Evolutionary conservation across 495 filamentous ascomycete genomes (phyloP).

Genomic region (Astrothelium macrocarpum): DNA sequence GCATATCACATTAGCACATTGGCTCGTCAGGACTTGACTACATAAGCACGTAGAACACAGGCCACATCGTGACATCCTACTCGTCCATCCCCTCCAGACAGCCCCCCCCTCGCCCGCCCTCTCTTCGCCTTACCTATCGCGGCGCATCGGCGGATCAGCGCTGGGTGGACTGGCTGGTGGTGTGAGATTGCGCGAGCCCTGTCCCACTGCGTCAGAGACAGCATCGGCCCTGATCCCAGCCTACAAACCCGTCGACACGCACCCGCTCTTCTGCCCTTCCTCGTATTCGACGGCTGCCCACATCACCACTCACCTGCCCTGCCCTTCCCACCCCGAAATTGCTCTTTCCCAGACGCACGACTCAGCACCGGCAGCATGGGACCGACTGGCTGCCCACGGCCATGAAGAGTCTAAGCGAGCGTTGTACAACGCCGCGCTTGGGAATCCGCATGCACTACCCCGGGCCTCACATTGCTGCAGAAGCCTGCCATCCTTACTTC

Average conservation of each 20-base stretch:
- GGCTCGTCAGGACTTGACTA: background rate
- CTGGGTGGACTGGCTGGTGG: background rate
- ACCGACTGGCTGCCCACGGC: constrained; percentile 6
- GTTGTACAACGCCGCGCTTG: constrained; percentile 13
- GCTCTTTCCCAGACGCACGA: background rate
- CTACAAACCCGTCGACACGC: background rate
- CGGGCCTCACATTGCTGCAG: background rate
- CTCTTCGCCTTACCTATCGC: background rate
- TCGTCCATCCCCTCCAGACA: background rate
- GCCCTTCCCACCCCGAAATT: background rate
- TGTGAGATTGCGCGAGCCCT: background rate
- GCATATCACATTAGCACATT: background rate
- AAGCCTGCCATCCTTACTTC: background rate
- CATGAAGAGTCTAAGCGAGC: constrained; percentile 18
- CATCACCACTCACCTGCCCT: background rate
- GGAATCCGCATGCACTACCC: constrained; percentile 1
- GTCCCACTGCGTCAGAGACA: constrained; percentile 8
- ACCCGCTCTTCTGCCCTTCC: constrained; percentile 4
- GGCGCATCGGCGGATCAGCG: background rate
- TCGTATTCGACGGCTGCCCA: background rate
- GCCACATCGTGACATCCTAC: too few relatives aligned
- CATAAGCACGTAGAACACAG: too few relatives aligned
- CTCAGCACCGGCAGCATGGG: constrained; percentile 23
- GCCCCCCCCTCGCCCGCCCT: background rate
- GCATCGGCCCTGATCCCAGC: constrained; percentile 4